These are phyloP conservation scores for Calendula officinalis DNA, from an alignment of 129 eudicot species.

Conservation along the genomic window DNA sequence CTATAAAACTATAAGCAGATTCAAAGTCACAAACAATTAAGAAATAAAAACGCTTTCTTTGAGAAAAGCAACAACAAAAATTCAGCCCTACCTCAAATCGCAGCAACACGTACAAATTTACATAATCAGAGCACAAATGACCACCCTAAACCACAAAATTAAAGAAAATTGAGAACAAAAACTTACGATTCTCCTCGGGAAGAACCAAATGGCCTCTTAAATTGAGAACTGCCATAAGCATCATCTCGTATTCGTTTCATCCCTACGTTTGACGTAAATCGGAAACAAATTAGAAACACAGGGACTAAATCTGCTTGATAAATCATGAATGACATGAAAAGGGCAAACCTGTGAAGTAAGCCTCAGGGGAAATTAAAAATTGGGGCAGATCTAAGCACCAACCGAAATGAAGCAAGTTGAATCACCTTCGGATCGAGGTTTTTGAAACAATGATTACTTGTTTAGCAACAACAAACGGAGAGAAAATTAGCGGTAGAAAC, in stretches of 20 bases:
- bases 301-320: slow-evolving; percentile 8
- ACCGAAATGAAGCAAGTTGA: slow-evolving; percentile 17
- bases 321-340: background rate
- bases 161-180: slow-evolving; percentile 1
- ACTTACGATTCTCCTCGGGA: slow-evolving; percentile 90
- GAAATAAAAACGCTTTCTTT: background rate
- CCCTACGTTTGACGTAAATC: slow-evolving; percentile 40
- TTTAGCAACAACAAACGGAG: slow-evolving; percentile 15
- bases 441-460: slow-evolving; percentile 6
- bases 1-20: slow-evolving; percentile 16
- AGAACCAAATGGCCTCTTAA: slow-evolving; percentile 79
- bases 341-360: slow-evolving; percentile 33
- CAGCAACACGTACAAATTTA: background rate
- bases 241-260: slow-evolving; percentile 91
- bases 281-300: slow-evolving; percentile 10
- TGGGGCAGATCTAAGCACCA: slow-evolving; percentile 42
- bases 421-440: slow-evolving; percentile 2
- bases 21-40: slow-evolving; percentile 12
- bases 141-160: slow-evolving; percentile 6
- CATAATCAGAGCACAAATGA: slow-evolving; percentile 11
- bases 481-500: slow-evolving; percentile 27
- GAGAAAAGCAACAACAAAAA: background rate
- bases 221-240: slow-evolving; percentile 56
- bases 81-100: slow-evolving; percentile 23
- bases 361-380: slow-evolving; percentile 2